Evolutionary conservation across 768 basidiomycete species (phyloP), one percentile per base, ranked within the genome.

Genomic region (Mrakia hoshinonis): DNA sequence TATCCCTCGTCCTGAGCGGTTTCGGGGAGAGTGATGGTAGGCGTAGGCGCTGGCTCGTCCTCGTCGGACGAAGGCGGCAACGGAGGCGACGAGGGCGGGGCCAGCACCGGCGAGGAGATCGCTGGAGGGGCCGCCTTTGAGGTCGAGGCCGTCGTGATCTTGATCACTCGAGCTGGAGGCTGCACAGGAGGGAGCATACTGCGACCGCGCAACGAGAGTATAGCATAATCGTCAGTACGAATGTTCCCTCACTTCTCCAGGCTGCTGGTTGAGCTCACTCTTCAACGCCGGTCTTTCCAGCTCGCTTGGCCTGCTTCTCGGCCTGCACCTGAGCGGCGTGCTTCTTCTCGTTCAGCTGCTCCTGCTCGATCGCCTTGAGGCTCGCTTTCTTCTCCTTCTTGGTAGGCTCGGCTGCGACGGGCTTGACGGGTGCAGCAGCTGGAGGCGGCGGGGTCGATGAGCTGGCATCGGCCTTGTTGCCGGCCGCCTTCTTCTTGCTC

Each of bases 131-230:
- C 24, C 13, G 39, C 52, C 36, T 54, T 46, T 11, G 54, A 29
- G 4, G 67, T 0, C 7, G 52, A 24, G 24, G 67, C 36, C 2
- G 67, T 55, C 11, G 67, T 31, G 62, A 70, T 70, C 62, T 70
- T 70, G 60, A 70, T 70, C 49, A 70, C 69, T 51, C 69, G 49
- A n/a, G 69, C 69, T 15, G 69, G 69, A 29, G 61, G 60, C 1
- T 34, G 49, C 34, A 64, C 61, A 39, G 69, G 60, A 36, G 69
- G 69, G 31, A 70, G 69, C 69, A 70, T 70, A 48, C 69, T 70
- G 36, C 1, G 26, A 43, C 15, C 7, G 43, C 11, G 43, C 1
- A 22, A 15, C 49, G n/a, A 38, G 5, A 6, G 29, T 26, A 22
- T 11, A 48, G 9, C 20, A 26, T 9, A 10, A 36, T 29, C 12